Base-by-base conservation (phyloP, 306 rosid species). In the Phaseolus lunatus region DNA sequence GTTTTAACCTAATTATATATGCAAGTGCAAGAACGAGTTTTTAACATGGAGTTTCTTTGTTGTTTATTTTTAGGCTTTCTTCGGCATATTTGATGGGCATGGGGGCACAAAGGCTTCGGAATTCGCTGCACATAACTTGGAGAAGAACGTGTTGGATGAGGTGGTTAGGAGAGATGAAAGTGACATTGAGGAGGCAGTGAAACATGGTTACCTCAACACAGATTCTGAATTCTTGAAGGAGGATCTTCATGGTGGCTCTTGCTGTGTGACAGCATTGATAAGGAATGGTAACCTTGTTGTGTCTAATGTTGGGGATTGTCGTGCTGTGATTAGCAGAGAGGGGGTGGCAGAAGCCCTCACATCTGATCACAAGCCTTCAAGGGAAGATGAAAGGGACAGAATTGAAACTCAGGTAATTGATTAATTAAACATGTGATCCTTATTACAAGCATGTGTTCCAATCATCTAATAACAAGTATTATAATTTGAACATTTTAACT, bases 41-140 rank as follows among this genome's bases (percentile, higher is more conserved):
- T 39, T 72, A 24, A 84, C 43, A 27, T 50, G 70, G 1, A 20
- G n/a, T 23, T 12, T 35, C 16, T 43, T 24, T 52, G 49, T 20
- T 58, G 12, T 18, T 70, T 14, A 66, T 70, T 24, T 39, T 52
- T 92, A 93, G 97, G 94, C 96, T 1, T 76, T 93, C 77, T 93
- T 93, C 37, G 97, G 96, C 16, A 73, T 93, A 61, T 93, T 83
- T 73, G 97, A 90, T 76, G 96, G 97, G 39, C 96, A 93, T 52
- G 97, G 97, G 24, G 97, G 97, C 45, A 79, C 84, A 7, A 90
- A 90, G 72, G 96, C 96, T 68, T 93, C 96, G 0, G 92, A 90
- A 68, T 93, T 86, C 67, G 93, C 96, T 1, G 90, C 97, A 16
- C 78, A 86, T n/a, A 87, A 93, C 86, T 88, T 93, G 43, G 85